Conservation (phyloP, 768 basidiomycete species). For the Mycena olivaceomarginata region DNA sequence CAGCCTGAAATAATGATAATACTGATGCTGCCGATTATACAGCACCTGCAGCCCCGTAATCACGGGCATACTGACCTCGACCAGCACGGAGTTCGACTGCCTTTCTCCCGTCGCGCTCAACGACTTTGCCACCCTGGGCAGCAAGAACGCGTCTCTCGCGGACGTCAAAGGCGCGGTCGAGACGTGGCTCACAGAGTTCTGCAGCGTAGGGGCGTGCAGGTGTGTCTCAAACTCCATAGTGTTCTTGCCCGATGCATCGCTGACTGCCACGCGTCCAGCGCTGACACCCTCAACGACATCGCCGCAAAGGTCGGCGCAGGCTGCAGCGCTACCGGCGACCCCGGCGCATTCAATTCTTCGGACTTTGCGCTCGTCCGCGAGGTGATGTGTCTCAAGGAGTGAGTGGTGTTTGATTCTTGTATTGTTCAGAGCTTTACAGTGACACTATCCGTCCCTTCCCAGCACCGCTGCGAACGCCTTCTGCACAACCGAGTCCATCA, state of each 20-base stretch:
- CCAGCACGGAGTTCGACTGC: constrained; percentile 7
- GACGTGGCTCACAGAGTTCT: constrained; percentile 17
- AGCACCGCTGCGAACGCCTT: constrained; percentile 9
- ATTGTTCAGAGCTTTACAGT: neutral
- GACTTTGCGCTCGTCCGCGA: neutral
- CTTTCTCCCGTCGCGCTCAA: constrained; percentile 2
- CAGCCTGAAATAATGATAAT: too few relatives aligned
- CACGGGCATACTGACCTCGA: neutral
- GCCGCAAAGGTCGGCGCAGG: neutral
- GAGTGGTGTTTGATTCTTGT: neutral
- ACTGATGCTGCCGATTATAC: too few relatives aligned
- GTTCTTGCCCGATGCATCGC: neutral
- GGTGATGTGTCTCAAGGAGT: constrained; percentile 16
- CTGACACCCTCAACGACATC: constrained; percentile 6
- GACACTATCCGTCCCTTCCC: neutral
- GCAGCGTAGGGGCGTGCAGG: constrained; percentile 12
- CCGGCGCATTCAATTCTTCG: neutral
- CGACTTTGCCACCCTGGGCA: neutral
- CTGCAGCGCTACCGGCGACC: neutral
- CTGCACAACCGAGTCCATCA: constrained; percentile 11
- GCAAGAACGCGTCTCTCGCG: constrained; percentile 2
- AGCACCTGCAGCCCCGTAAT: too few relatives aligned
- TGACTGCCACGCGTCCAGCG: neutral
- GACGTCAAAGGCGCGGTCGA: neutral
- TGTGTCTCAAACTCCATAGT: neutral